Evolutionary conservation across 805 yeast species (phyloP).

Genomic region (Candida caryicola): DNA sequence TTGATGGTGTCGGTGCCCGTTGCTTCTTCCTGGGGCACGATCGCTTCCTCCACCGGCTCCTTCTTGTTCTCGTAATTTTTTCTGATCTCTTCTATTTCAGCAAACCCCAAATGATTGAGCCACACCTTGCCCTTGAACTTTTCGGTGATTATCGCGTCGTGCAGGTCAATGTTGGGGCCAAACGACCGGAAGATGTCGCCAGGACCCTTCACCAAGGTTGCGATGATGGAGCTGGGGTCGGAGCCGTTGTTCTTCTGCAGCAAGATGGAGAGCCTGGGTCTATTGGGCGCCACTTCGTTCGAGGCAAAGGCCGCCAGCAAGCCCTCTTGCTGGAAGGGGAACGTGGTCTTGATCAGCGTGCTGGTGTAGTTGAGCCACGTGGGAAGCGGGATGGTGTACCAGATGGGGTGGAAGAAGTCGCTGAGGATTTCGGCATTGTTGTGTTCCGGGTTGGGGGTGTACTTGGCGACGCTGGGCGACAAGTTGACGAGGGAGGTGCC

Average conservation of each 20-base stretch:
- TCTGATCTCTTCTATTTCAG: slow-evolving; percentile 28
- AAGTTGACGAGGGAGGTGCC: slow-evolving; percentile 28
- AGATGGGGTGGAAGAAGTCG: slow-evolving; percentile 42
- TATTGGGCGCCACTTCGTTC: not conserved
- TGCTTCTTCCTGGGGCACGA: slow-evolving; percentile 7
- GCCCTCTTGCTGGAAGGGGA: slow-evolving; percentile 6
- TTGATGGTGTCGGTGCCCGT: slow-evolving; percentile 14
- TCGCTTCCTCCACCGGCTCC: slow-evolving; percentile 5
- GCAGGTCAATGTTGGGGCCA: slow-evolving; percentile 37
- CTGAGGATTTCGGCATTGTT: slow-evolving; percentile 36
- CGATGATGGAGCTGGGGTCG: slow-evolving; percentile 12
- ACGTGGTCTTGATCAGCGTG: slow-evolving; percentile 12
- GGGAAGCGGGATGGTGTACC: slow-evolving; percentile 45
- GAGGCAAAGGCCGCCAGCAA: slow-evolving; percentile 3
- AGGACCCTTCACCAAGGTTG: slow-evolving; percentile 8
- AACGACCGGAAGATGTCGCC: slow-evolving; percentile 30
- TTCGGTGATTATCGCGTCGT: slow-evolving; percentile 31
- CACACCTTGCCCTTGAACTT: slow-evolving; percentile 34
- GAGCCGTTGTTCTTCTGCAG: slow-evolving; percentile 22
- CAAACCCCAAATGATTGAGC: slow-evolving; percentile 38
- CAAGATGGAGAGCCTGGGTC: slow-evolving; percentile 22
- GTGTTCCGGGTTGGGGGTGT: slow-evolving; percentile 30
- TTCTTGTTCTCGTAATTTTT: slow-evolving; percentile 12
- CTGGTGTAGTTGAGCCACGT: slow-evolving; percentile 38
- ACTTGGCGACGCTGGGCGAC: slow-evolving; percentile 29